Evolutionary conservation across 352 stramenopile genomes (phyloP), one percentile per base, ranked within the genome.

Genomic region (Globisporangium perplexum): DNA sequence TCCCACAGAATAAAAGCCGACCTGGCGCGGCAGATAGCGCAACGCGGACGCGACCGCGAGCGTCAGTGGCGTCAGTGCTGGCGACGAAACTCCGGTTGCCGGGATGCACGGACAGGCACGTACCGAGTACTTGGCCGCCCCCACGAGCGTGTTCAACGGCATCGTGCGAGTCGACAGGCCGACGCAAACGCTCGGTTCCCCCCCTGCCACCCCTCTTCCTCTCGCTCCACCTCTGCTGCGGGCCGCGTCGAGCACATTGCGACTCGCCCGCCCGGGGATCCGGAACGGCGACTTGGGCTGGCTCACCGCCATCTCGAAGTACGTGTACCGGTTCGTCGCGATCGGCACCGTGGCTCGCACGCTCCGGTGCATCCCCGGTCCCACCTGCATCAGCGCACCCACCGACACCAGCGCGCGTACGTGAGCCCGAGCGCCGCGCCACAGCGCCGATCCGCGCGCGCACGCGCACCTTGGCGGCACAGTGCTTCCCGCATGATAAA

Each of bases 241-340:
- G 57, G 52, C 47, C 43, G 28, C 63, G 50, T 61, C 57, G 28
- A 52, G 31, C 18, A 46, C 35, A 15, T 18, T 49, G 5, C 47
- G 45, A 24, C 30, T 60, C 31, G 54, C 53, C 7, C 57, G 55
- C 10, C 62, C 65, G 17, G 52, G 24, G 43, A 53, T 62, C 61
- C 63, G 72, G 3, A 49, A 42, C 1, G 62, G 62, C 1, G 79
- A 71, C 50, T 66, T 58, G n/a, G 55, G 52, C 60, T 86, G 66
- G 30, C 77, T 73, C 14, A 92, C 43, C 4, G 71, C 74, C 79
- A 95, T 93, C 64, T 95, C 84, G 55, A 93, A 95, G 65, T 95
- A 95, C 54, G 90, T 77, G 44, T 80, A 80, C n/a, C 77, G 75
- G 58, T 86, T 76, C 20, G 69, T 71, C 15, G 74, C 68, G 24